A percentile compares a stretch with the other conserved stretches of the same genome.
These are phyloP conservation scores for Leccinum holopus DNA, from an alignment of 1,284 basidiomycete species.

Conservation along the genomic window DNA sequence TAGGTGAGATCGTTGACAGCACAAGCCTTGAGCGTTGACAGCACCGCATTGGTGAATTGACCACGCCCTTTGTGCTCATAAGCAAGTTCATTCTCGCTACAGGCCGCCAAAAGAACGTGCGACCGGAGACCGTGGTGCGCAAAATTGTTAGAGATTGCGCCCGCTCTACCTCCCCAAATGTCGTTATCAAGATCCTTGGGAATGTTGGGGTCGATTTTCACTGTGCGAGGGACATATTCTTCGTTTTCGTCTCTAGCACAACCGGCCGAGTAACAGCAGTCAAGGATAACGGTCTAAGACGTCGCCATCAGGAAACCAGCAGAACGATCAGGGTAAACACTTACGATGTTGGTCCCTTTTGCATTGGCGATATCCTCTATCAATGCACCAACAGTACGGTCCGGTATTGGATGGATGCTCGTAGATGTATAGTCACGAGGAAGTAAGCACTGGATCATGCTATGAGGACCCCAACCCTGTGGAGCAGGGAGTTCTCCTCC, in stretches of 20 bases:
- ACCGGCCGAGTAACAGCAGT: constrained; percentile 55
- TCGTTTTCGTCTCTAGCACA: constrained; percentile 37
- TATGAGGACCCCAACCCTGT: constrained; percentile 41
- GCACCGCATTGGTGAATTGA: constrained; percentile 18
- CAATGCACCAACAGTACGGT: constrained; percentile 56
- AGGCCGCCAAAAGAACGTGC: constrained; percentile 55
- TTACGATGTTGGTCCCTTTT: constrained; percentile 59
- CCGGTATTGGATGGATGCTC: constrained; percentile 42
- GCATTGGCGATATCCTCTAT: constrained; percentile 45
- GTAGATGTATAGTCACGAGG: constrained; percentile 54
- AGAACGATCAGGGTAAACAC: background rate
- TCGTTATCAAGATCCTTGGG: constrained; percentile 48
- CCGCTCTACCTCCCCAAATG: constrained; percentile 44
- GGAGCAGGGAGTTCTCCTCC: constrained; percentile 53
- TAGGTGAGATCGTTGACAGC: constrained; percentile 16
- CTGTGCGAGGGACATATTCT: constrained; percentile 39
- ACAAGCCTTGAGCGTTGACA: constrained; percentile 10
- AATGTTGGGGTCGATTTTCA: constrained; percentile 45
- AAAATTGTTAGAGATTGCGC: constrained; percentile 40
- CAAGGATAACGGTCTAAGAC: constrained; percentile 49
- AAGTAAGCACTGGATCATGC: constrained; percentile 53
- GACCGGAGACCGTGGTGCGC: constrained; percentile 38
- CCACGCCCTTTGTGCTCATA: constrained; percentile 17
- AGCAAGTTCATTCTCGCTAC: constrained; percentile 41
- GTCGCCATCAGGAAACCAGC: background rate